Base-by-base conservation (phyloP, 140 eudicot species). In the Ambrosia hybrid region DNA sequence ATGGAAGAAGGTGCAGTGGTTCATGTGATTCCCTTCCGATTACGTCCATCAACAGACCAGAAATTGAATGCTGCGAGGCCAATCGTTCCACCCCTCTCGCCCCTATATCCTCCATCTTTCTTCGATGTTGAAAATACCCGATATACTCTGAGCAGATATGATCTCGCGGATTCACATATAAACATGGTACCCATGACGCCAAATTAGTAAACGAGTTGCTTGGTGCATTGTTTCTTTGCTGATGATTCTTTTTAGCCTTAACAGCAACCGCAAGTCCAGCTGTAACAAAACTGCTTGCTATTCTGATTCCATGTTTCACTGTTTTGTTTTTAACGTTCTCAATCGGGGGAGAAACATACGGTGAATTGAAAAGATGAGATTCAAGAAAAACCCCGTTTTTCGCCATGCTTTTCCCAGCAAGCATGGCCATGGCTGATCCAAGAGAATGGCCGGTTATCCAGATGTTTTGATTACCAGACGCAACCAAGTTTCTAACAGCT, bases 381-480 rank as follows among this genome's bases (percentile, higher is more conserved):
- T 94, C 92, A 10, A 94, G 83, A 67, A 82, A 77, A 41, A 77
- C 65, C 12, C 95, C 89, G 0, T 68, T 79, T 74, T 78, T 86
- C 0, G 83, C 99, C 95, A 91, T 88, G 62, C 46, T 79, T 72
- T 94, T 94, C 2, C 99, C 99, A 0, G 85, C 85, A 39, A 90
- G 96, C 85, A 94, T 65, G 17, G 96, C 97, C 85, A 94, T 84
- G 71, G 99, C 94, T 46, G 99, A 75, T 21, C 99, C 99, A 0
- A 94, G 86, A 26, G 99, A 94, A 69, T 94, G 99, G 9, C 97
- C 99, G 9, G 95, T 78, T 73, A 94, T 51, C 96, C 92, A 94
- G 16, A 94, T 70, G 60, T 62, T 78, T 41, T 68, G 65, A 46
- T 73, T 76, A 65, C 95, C 92, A 6, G 90, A 64, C 16, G 96